Percentiles rank a stretch among this genome's conserved stretches.
Evolutionary conservation across 805 yeast species (phyloP).

Genomic region (Pichia heedii): DNA sequence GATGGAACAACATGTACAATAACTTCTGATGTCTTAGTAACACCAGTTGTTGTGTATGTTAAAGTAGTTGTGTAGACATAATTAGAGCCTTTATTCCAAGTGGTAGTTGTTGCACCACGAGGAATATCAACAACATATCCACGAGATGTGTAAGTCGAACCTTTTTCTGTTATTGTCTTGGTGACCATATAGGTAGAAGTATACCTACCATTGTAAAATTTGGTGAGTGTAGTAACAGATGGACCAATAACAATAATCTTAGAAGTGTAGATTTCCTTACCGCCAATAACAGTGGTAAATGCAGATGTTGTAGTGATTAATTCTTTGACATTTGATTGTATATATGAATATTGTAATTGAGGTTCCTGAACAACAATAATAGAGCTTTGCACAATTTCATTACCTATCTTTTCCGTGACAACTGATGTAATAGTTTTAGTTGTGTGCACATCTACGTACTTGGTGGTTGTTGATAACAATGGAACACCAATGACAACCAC

Average conservation of each 20-base stretch:
- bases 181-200: neutral
- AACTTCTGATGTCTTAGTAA: neutral
- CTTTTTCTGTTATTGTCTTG: neutral
- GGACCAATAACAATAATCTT: constrained; percentile 5
- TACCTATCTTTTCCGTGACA: neutral
- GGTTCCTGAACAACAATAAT: constrained; percentile 4
- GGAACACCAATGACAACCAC: constrained; percentile 4
- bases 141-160: neutral
- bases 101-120: neutral
- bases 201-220: neutral
- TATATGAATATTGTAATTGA: constrained; percentile 1
- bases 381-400: neutral
- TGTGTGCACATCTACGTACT: neutral
- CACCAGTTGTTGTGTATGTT: neutral
- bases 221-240: neutral
- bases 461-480: neutral
- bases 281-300: neutral
- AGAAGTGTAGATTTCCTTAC: neutral
- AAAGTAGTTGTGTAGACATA: neutral
- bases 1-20: neutral
- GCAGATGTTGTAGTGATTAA: neutral
- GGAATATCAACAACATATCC: constrained; percentile 1
- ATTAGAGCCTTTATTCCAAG: neutral
- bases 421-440: neutral
- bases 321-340: neutral